These are phyloP conservation scores for Chaetothyriales sp. DNA, from an alignment of 2,329 filamentous ascomycete species.

Conservation along the genomic window DNA sequence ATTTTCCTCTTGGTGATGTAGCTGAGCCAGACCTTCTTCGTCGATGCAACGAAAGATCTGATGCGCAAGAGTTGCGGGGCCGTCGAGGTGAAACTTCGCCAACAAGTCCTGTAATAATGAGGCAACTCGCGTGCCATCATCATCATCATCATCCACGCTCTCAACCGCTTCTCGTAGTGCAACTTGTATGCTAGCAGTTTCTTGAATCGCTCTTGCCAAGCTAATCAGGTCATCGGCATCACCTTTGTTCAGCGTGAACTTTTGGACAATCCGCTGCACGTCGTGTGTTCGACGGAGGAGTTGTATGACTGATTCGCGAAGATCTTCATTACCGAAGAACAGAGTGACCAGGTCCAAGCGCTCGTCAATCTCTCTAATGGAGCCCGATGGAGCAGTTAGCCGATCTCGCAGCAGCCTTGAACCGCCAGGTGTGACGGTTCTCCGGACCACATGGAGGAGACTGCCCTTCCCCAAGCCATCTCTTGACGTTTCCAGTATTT, in stretches of 20 bases:
- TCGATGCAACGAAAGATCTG: slow-evolving; percentile 71
- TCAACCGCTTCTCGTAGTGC: slow-evolving; percentile 4
- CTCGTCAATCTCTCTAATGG: slow-evolving; percentile 59
- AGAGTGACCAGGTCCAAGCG: slow-evolving; percentile 69
- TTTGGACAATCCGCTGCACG: slow-evolving; percentile 79
- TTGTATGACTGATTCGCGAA: slow-evolving; percentile 56
- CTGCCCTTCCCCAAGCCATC: slow-evolving; percentile 71
- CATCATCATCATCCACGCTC: slow-evolving; percentile 20
- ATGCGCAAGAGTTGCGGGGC: slow-evolving; percentile 53
- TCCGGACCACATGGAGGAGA: slow-evolving; percentile 73
- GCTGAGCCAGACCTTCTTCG: slow-evolving; percentile 73
- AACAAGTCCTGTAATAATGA: slow-evolving; percentile 29
- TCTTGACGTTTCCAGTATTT: slow-evolving; percentile 73
- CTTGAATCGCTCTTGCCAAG: slow-evolving; percentile 71
- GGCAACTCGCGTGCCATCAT: slow-evolving; percentile 17
- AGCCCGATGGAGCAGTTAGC: slow-evolving; percentile 83
- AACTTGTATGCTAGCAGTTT: slow-evolving; percentile 40
- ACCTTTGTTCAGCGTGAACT: slow-evolving; percentile 84
- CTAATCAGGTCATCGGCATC: slow-evolving; percentile 80
- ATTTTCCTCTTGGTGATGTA: slow-evolving; percentile 63
- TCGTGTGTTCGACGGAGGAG: slow-evolving; percentile 67
- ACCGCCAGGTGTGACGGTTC: slow-evolving; percentile 84
- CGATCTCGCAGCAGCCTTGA: slow-evolving; percentile 71
- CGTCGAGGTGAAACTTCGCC: slow-evolving; percentile 50
- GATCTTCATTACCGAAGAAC: slow-evolving; percentile 51